Base-by-base conservation (phyloP, 306 rosid genomes). In the Casuarina equisetifolia region DNA sequence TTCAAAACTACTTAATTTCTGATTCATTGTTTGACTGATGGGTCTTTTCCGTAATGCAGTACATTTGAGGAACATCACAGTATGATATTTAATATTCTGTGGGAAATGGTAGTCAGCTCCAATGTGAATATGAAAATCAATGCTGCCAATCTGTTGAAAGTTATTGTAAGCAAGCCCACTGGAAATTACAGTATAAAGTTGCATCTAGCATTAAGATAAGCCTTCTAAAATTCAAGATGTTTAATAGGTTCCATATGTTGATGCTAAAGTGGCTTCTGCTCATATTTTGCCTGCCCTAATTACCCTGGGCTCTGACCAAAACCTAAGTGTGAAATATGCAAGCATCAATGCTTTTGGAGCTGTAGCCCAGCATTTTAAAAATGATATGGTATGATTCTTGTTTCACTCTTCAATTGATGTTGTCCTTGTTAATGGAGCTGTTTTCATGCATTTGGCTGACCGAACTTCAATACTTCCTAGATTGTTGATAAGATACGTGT, bases 41-140 rank as follows among this genome's bases (percentile, higher is more conserved):
- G 74, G 68, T 53, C 48, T 80, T 84, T 84, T 83, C 74, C 43
- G 16, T 72, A 76, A 62, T 90, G 90, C 94, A 95, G 97, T 87
- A 92, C 92, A 64, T 80, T 81, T 67, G 94, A 91, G 72, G 90
- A 86, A 72, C 91, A 92, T 75, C 97, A 95, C 67, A 82, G 80
- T 9, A 80, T 90, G 91, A 83, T 95, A 63, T 88, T 95, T 82
- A 90, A 91, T 78, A 89, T 95, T 76, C 90, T 92, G 50, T 95
- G 97, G 99, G 99, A 95, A 88, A 92, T 95, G 99, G 97, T 95
- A 77, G 97, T 95, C 74, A 89, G 93, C 89, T 84, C 97, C 50
- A 87, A 89, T 45, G 64, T 83, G 71, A 84, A 85, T 82, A 84
- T 94, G 97, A 94, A 94, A 88, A 83, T 88, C 84, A 86, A 85